Evolutionary conservation across 495 filamentous ascomycete species (phyloP), one percentile per base, ranked within the genome.

Genomic region (Ramalina peruviana): DNA sequence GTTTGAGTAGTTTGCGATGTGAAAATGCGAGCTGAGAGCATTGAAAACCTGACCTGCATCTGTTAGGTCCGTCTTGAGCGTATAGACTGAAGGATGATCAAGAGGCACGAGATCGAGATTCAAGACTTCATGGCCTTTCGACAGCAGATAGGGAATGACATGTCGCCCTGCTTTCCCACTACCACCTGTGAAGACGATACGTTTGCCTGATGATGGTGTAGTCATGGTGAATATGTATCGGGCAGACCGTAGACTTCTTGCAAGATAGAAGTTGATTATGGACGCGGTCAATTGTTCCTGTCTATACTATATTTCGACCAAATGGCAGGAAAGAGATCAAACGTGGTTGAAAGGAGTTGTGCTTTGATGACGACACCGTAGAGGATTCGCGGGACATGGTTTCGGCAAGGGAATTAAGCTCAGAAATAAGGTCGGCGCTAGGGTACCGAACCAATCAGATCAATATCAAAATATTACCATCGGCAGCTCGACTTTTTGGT

Each of bases 121-220:
- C 20, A 80, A 67, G 45, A 82, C 63, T 52, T 68, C 54, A 55
- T 80, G 70, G 46, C 74, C 75, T 54, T 64, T 60, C 9, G 62
- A 57, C 7, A 78, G 61, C 25, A 82, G 67, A 36, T 79, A 67
- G 15, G 67, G 62, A 39, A 82, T 77, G 26, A 72, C 63, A 60
- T 79, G 70, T 48, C 74, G 69, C 11, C 77, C 77, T 13, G 74
- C 78, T 63, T 80, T 78, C 6, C 78, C 76, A 43, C 67, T 70
- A 48, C 78, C 77, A 21, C 74, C 73, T 11, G 76, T 78, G 49
- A 80, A 70, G 46, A 79, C 65, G 53, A 80, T 72, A 6, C 72
- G 65, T 55, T 67, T 69, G 15, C 62, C 60, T 53, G 49, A 10
- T 0, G 37, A 46, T 15, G 52, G 36, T 11, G 52, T 36, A 6